Evolutionary conservation across 2,329 filamentous ascomycete species (phyloP), one percentile per base, ranked within the genome.

Genomic region (Xylaria sp.): DNA sequence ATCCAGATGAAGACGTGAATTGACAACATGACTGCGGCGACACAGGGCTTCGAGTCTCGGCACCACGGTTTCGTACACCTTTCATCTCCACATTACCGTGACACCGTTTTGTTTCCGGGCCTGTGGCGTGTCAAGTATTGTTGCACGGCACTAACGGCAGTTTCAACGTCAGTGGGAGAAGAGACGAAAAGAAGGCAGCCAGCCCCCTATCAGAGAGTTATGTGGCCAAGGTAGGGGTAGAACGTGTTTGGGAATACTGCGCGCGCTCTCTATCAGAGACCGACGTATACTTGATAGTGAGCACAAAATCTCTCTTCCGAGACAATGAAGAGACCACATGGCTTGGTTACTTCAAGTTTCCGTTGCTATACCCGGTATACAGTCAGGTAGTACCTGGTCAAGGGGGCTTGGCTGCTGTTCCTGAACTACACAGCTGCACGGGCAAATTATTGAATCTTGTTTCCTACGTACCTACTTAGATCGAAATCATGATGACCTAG

Each of bases 311-410:
- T 66, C 72, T 71, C 68, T 73, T 71, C 66, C 62, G 73, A 68
- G 53, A 72, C 68, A 62, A 71, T 65, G 48, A 67, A 71, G 75
- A 69, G 62, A 73, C 71, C 74, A 76, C 72, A 74, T 76, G 75
- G 75, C 71, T 74, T 76, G 73, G 75, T 76, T 76, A 73, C 75
- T 73, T 76, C 66, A 61, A 64, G 66, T 54, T 58, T 46, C 49
- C 46, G 26, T 54, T 17, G 49, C 42, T 57, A 59, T 61, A 65
- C 33, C 49, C 46, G 7, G 46, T 20, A 40, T 60, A 59, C 59
- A 42, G 60, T 40, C 23, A 61, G 20, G 28, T 61, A 49, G 59
- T 65, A 64, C 62, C 62, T 66, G 40, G 42, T 56, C n/a, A 53
- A 10, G 66, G 56, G 59, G 57, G 68, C 61, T 53, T 70, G 54